phyloP scores from a whole-genome alignment of 2,329 filamentous ascomycete genomes.

The Chrysoporthe cubensis region DNA sequence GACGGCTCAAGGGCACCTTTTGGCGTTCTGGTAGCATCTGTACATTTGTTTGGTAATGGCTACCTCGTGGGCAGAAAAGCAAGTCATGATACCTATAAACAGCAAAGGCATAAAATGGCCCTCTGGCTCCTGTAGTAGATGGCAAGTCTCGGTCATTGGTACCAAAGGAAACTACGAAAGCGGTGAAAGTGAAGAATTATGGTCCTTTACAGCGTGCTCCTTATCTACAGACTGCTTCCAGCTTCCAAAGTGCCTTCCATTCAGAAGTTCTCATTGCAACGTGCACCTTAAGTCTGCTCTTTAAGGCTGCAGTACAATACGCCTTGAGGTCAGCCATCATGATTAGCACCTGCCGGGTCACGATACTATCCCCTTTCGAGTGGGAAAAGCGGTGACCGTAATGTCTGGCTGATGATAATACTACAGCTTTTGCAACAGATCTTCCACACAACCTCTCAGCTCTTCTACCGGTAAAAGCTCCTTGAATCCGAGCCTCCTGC shows the following conservation, averaged over 20 bases:
- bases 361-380: background rate
- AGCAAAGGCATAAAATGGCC: slow-evolving; percentile 6
- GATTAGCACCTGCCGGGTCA: no score
- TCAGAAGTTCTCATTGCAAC: background rate
- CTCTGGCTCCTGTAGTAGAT: background rate
- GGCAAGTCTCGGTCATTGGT: background rate
- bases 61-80: slow-evolving; percentile 14
- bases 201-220: background rate
- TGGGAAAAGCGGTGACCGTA: background rate
- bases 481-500: slow-evolving; percentile 67
- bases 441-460: slow-evolving; percentile 51
- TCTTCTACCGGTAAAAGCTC: slow-evolving; percentile 58
- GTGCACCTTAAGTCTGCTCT: background rate
- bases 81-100: slow-evolving; percentile 23
- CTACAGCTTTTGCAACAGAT: slow-evolving; percentile 57
- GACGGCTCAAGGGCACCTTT: background rate
- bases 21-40: slow-evolving; percentile 13
- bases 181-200: background rate
- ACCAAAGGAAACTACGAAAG: background rate
- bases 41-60: slow-evolving; percentile 16
- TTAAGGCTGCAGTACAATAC: no score
- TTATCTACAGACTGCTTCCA: background rate
- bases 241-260: no score
- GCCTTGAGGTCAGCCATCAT: no score
- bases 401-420: background rate